phyloP scores from a whole-genome alignment of 306 rosid genomes.

The Cicer judaicum region DNA sequence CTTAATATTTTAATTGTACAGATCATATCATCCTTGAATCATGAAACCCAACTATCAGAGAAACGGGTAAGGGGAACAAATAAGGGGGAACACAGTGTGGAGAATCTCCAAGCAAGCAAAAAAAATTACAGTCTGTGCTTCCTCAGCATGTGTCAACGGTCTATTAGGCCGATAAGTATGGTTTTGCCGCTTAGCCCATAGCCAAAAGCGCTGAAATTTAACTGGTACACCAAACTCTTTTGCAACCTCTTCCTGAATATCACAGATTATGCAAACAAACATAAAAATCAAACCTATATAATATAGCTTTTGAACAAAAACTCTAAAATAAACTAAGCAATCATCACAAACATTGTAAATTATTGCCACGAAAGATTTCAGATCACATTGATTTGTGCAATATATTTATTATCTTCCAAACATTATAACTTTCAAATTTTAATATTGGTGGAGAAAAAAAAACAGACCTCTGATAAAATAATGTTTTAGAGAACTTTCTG shows the following conservation, averaged over 20 bases:
- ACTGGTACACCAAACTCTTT: conserved; percentile 78
- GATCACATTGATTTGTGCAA: background rate
- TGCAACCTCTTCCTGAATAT: conserved; percentile 80
- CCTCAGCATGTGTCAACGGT: conserved; percentile 70
- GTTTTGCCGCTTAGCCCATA: conserved; percentile 90
- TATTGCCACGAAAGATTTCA: conserved; percentile 2
- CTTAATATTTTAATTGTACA: background rate
- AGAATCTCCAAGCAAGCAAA: conserved; percentile 32
- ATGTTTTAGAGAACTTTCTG: conserved; percentile 3
- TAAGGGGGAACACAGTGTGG: background rate
- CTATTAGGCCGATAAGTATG: conserved; percentile 86
- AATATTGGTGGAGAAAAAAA: background rate
- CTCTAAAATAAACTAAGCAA: background rate
- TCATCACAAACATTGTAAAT: conserved; percentile 12
- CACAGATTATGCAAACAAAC: conserved; percentile 31
- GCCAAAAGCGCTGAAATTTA: conserved; percentile 81
- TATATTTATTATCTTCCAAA: conserved; percentile 3
- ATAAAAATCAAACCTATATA: background rate
- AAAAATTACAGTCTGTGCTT: conserved; percentile 72
- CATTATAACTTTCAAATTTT: background rate
- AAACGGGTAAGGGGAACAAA: conserved; percentile 8
- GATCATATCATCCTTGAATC: conserved; percentile 12
- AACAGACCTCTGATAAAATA: background rate
- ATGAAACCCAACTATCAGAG: conserved; percentile 17
- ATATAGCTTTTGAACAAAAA: conserved; percentile 25